phyloP scores from a whole-genome alignment of 1,284 basidiomycete genomes.

The Cutaneotrichosporon mucoides region DNA sequence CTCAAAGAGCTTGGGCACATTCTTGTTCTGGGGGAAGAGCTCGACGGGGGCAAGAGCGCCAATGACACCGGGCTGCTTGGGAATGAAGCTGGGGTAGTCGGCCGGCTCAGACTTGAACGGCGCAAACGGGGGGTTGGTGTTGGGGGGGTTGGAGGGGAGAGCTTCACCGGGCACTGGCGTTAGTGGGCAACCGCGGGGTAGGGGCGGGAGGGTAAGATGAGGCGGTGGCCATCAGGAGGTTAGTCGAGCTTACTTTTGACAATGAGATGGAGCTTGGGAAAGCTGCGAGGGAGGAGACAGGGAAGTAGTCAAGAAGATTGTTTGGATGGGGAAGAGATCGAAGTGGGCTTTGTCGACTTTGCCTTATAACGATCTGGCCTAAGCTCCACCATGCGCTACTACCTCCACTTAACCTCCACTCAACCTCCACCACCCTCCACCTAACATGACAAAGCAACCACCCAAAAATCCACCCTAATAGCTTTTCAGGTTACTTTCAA shows the following conservation, averaged over 20 bases:
- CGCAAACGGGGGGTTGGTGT: conserved; percentile 13
- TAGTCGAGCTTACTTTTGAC: background rate
- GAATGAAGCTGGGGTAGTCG: conserved; percentile 27
- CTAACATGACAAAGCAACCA: too few species aligned
- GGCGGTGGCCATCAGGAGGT: background rate
- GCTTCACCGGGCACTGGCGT: conserved; percentile 1
- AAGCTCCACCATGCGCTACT: background rate
- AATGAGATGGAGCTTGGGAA: too few species aligned
- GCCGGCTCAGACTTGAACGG: conserved; percentile 10
- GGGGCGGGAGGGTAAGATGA: background rate
- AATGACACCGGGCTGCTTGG: conserved; percentile 61
- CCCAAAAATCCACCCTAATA: too few species aligned
- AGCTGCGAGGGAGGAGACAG: too few species aligned
- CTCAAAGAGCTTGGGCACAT: conserved; percentile 61
- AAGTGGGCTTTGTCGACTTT: background rate
- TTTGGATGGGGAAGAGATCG: background rate
- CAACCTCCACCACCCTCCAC: background rate
- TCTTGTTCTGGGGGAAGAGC: conserved; percentile 22
- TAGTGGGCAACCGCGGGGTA: background rate
- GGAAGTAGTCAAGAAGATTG: too few species aligned
- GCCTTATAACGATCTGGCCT: background rate
- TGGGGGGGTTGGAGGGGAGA: conserved; percentile 1
- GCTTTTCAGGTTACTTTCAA: too few species aligned
- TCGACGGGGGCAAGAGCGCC: conserved; percentile 50
- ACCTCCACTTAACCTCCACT: conserved; percentile 1